Evolutionary conservation across 225 moss, liverwort and hornwort genomes (phyloP), one percentile per base, ranked within the genome.

Genomic region (Rhytidiadelphus loreus): DNA sequence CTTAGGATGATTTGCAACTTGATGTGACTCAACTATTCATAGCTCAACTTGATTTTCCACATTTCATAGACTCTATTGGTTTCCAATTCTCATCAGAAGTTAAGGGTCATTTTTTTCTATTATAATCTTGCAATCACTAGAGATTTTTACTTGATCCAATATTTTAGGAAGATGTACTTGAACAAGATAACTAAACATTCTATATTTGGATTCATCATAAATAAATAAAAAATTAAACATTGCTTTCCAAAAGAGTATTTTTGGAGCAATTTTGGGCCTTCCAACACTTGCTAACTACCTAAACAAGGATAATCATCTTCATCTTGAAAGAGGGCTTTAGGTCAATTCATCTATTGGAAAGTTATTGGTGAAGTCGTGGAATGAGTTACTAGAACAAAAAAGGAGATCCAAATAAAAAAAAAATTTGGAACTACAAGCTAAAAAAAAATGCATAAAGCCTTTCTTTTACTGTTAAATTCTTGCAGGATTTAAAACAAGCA

Each of bases 11-110:
- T 71, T 43, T 71, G 28, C 28, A 19, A 30, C 44, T 48, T 74
- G 30, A 19, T 44, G 29, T 74, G 15, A 48, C 4, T n/a, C 19
- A 29, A 74, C 19, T 74, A 74, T 30, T 46, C 7, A 48, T 19
- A 46, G 1, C 17, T 28, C 30, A 74, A 74, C 6, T 0, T 30
- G 7, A 12, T 48, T 9, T 48, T 32, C 9, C 30, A 75, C 9
- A 46, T 9, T 46, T n/a, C n/a, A n/a, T 48, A 8, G 13, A 32
- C 12, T 75, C 4, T 41, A 13, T 13, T 48, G 5, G 5, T 74
- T 48, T 3, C 16, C 5, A 74, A 48, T 48, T 44, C 8, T 2
- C 48, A 29, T 2, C 7, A 12, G 7, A 1, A 0, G 7, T 30
- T 48, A 18, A 28, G 2, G 30, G 12, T 30, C 12, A 75, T 32